Base-by-base conservation (phyloP, 345 rosid species). In the Eucalyptus grandis region DNA sequence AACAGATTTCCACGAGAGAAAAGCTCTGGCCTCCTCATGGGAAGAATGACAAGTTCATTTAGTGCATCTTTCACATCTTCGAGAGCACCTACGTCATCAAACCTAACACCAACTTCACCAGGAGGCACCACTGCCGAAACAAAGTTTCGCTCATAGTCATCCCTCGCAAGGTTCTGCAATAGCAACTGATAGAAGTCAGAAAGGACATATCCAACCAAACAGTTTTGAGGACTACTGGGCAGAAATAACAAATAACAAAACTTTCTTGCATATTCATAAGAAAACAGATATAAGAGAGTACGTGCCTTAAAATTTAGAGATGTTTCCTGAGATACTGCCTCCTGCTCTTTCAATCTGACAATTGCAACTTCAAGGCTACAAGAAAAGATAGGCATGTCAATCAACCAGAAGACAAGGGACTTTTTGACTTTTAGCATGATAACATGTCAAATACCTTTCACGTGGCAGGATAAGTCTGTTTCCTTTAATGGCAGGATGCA, bases 41-140 rank as follows among this genome's bases (percentile, higher is more conserved):
- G 99, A 92, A 98, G 99, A 95, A 98, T 98, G 87, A 97, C 99
- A 81, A 98, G 96, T 92, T 98, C 99, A 91, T 98, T 93, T 89
- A 98, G 89, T 89, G 99, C 95, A 93, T 92, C 96, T 91, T 98
- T 98, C 88, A 98, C 99, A 85, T 96, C 98, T 92, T 98, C 99
- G 43, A 98, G 99, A 72, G 99, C 99, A 91, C 99, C 99, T 56
- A 98, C 88, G 91, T 98, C 99, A 82, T 96, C 96, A 92, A 98
- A 98, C 88, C 92, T 96, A 87, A 98, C 99, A 87, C 99, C 99
- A 89, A 96, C 95, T 91, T 98, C 99, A 88, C 95, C 96, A 86
- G 99, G 97, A 90, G 99, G 96, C 90, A 98, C 99, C 87, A 98
- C 98, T 11, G 99, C 95, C 22, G 99, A 97, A 80, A 98, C 93